phyloP scores from a whole-genome alignment of 345 rosid genomes.

The Populus euphratica region DNA sequence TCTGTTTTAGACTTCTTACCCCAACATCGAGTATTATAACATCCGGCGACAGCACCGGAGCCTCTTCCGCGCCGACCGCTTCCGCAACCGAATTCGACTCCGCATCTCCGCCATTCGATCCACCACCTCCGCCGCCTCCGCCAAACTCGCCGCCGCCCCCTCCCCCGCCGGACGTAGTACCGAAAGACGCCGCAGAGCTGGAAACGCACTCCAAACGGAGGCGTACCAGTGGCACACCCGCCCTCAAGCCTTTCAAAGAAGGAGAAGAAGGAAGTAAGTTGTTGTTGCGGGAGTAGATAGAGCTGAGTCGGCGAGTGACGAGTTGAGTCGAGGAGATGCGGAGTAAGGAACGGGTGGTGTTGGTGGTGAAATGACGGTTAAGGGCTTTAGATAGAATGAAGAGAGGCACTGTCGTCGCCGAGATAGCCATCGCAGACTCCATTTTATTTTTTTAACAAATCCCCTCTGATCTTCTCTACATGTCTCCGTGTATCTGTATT shows the following conservation, averaged over 20 bases:
- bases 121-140: slow-evolving; percentile 39
- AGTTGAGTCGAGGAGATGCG: slow-evolving; percentile 18
- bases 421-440: slow-evolving; percentile 42
- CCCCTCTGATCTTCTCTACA: background rate
- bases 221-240: slow-evolving; percentile 30
- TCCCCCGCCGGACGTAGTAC: slow-evolving; percentile 43
- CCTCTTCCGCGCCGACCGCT: slow-evolving; percentile 34
- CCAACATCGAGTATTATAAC: slow-evolving; percentile 87
- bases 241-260: background rate
- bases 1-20: slow-evolving; percentile 38
- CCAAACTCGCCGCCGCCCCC: slow-evolving; percentile 35
- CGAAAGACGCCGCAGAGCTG: slow-evolving; percentile 49
- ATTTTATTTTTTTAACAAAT: slow-evolving; percentile 5
- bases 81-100: slow-evolving; percentile 46
- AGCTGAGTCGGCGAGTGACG: slow-evolving; percentile 26
- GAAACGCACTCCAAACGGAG: slow-evolving; percentile 50
- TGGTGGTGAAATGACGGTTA: slow-evolving; percentile 35
- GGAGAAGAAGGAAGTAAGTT: slow-evolving; percentile 8
- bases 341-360: slow-evolving; percentile 11
- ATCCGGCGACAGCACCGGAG: slow-evolving; percentile 48
- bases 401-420: slow-evolving; percentile 35
- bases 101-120: slow-evolving; percentile 52
- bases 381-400: slow-evolving; percentile 54
- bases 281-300: slow-evolving; percentile 12
- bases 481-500: background rate